Conservation (phyloP, 208 protist species). For the Leishmania amazonensis region DNA sequence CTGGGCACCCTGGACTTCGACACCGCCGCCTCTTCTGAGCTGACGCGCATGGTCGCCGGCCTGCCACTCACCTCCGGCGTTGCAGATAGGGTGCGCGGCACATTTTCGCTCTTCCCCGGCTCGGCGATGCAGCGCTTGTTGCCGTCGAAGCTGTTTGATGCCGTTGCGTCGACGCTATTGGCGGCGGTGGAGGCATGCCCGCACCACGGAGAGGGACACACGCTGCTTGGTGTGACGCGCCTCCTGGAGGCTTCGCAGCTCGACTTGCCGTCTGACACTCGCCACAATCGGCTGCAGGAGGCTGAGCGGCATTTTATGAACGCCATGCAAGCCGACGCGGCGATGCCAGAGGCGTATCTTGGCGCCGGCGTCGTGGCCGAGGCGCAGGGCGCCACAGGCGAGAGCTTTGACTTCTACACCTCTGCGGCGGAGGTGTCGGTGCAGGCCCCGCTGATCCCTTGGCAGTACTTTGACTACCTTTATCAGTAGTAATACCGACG, state of each 20-base stretch:
- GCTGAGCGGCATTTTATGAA: constrained; percentile 57
- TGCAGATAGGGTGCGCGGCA: neutral
- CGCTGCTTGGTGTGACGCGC: constrained; percentile 49
- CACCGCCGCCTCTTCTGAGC: neutral
- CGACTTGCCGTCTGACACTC: constrained; percentile 31
- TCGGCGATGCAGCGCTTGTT: constrained; percentile 5
- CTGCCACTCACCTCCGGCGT: constrained; percentile 13
- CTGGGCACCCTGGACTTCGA: constrained; percentile 24
- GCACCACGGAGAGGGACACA: constrained; percentile 57
- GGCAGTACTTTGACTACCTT: constrained; percentile 63
- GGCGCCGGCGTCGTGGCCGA: constrained; percentile 66
- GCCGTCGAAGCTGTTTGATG: constrained; percentile 29
- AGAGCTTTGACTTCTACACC: constrained; percentile 65
- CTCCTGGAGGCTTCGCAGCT: constrained; percentile 54
- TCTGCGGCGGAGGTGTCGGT: constrained; percentile 56
- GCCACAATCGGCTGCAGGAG: constrained; percentile 46
- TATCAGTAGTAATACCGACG: constrained; percentile 29
- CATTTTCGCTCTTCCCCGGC: constrained; percentile 5
- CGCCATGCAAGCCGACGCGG: constrained; percentile 42
- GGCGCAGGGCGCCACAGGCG: constrained; percentile 54
- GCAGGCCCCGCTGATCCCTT: constrained; percentile 61
- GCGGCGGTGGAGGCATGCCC: constrained; percentile 46
- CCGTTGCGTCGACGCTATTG: constrained; percentile 39
- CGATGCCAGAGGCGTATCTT: constrained; percentile 44
- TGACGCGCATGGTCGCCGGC: constrained; percentile 2